A percentile compares a stretch with the other conserved stretches of the same genome.
Conservation (phyloP, 2,329 filamentous ascomycete genomes). For the Reticulascus tulasneorum region DNA sequence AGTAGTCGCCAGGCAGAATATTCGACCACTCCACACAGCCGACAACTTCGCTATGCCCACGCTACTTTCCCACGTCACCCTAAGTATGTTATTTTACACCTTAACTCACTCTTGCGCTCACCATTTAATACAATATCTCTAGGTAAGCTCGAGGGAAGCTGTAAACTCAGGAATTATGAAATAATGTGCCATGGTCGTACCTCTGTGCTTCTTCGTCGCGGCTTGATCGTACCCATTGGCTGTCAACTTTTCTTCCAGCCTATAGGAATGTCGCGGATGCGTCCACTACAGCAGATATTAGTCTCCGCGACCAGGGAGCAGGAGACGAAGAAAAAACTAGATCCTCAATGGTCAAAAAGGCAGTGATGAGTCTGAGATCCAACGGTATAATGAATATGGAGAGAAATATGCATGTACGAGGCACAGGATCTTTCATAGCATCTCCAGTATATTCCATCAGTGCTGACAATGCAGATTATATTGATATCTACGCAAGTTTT, state of each 20-base stretch:
- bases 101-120: slow-evolving; percentile 69
- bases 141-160: slow-evolving; percentile 33
- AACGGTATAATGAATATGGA: too few species aligned
- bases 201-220: slow-evolving; percentile 54
- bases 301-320: slow-evolving; percentile 24
- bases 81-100: slow-evolving; percentile 68
- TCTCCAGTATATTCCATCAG: too few species aligned
- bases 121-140: slow-evolving; percentile 60
- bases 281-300: slow-evolving; percentile 42
- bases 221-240: slow-evolving; percentile 54
- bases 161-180: too few species aligned
- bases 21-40: neutral
- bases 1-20: too few species aligned
- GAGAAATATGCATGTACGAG: too few species aligned
- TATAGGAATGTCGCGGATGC: slow-evolving; percentile 62
- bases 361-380: too few species aligned
- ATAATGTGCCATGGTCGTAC: slow-evolving; percentile 69
- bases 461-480: too few species aligned
- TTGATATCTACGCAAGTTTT: too few species aligned
- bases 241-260: slow-evolving; percentile 62
- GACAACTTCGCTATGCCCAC: slow-evolving; percentile 55
- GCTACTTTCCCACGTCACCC: slow-evolving; percentile 67
- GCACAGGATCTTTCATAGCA: too few species aligned
- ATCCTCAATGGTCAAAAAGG: too few species aligned
- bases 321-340: too few species aligned